Evolutionary conservation across 2,329 filamentous ascomycete genomes (phyloP).

Genomic region (Fusarium napiforme): DNA sequence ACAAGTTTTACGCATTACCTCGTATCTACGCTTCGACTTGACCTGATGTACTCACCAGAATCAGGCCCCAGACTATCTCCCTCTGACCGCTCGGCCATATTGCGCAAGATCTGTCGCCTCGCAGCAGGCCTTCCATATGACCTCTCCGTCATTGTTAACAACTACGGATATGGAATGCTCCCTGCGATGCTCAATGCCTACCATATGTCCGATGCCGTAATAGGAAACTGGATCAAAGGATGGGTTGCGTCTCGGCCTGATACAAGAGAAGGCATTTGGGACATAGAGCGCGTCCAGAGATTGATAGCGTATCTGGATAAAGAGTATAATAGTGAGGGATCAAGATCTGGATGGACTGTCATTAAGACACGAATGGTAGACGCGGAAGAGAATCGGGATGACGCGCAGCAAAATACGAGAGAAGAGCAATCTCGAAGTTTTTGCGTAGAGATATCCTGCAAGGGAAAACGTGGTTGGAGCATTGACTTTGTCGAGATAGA

Average conservation of each 20-base stretch:
- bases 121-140: constrained; percentile 19
- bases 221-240: constrained; percentile 17
- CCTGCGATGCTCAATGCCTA: constrained; percentile 33
- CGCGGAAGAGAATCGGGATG: neutral
- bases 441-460: constrained; percentile 33
- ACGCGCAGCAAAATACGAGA: neutral
- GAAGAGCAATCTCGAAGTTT: constrained; percentile 1
- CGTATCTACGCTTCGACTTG: constrained; percentile 20
- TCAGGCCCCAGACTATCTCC: neutral
- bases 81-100: neutral
- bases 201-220: constrained; percentile 12
- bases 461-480: constrained; percentile 26
- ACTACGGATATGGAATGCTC: constrained; percentile 32
- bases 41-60: constrained; percentile 19
- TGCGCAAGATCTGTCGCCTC: constrained; percentile 20
- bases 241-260: constrained; percentile 22
- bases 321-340: constrained; percentile 20
- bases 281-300: constrained; percentile 22
- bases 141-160: constrained; percentile 18
- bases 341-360: constrained; percentile 15
- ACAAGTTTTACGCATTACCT: constrained; percentile 32
- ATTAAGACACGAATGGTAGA: constrained; percentile 32
- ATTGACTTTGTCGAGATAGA: constrained; percentile 37
- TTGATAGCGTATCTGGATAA: constrained; percentile 22
- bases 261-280: constrained; percentile 32